A percentile compares a stretch with the other conserved stretches of the same genome.
phyloP scores from a whole-genome alignment of 2,329 filamentous ascomycete species.

The Aspergillus sp. region DNA sequence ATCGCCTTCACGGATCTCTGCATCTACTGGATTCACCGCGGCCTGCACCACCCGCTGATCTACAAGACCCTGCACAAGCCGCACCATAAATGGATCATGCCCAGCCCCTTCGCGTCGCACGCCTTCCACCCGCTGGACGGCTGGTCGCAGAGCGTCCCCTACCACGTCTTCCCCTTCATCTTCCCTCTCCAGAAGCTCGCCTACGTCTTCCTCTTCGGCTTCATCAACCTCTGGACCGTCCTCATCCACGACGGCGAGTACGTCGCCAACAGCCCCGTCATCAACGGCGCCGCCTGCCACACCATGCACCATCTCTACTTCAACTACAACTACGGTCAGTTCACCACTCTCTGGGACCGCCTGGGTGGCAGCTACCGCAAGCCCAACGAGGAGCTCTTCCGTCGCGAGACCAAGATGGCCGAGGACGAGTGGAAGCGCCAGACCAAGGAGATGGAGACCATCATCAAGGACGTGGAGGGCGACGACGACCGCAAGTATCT shows the following conservation, averaged over 20 bases:
- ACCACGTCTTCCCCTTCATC: conserved; percentile 89
- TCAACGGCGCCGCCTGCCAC: conserved; percentile 94
- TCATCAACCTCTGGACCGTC: conserved; percentile 96
- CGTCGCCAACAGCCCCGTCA: conserved; percentile 80
- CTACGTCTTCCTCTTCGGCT: conserved; percentile 80
- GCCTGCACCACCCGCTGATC: conserved; percentile 72
- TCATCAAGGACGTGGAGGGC: conserved; percentile 71
- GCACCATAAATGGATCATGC: conserved; percentile 99
- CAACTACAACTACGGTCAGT: conserved; percentile 93
- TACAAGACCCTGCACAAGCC: conserved; percentile 95
- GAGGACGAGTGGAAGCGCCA: conserved; percentile 76
- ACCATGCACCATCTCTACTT: conserved; percentile 86
- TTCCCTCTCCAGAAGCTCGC: conserved; percentile 91
- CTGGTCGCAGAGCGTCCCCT: conserved; percentile 82
- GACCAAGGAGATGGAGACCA: conserved; percentile 69
- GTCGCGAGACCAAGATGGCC: conserved; percentile 81
- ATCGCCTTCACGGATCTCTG: conserved; percentile 82
- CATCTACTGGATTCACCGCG: conserved; percentile 91
- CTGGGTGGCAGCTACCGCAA: conserved; percentile 81
- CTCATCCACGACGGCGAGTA: conserved; percentile 97
- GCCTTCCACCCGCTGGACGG: conserved; percentile 95
- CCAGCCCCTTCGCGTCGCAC: conserved; percentile 85
- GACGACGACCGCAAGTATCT: conserved; percentile 46
- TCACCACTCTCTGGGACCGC: conserved; percentile 88
- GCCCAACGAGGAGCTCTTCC: conserved; percentile 82